Conservation (phyloP, 2,329 filamentous ascomycete genomes). For the Pestalotiopsis fici region DNA sequence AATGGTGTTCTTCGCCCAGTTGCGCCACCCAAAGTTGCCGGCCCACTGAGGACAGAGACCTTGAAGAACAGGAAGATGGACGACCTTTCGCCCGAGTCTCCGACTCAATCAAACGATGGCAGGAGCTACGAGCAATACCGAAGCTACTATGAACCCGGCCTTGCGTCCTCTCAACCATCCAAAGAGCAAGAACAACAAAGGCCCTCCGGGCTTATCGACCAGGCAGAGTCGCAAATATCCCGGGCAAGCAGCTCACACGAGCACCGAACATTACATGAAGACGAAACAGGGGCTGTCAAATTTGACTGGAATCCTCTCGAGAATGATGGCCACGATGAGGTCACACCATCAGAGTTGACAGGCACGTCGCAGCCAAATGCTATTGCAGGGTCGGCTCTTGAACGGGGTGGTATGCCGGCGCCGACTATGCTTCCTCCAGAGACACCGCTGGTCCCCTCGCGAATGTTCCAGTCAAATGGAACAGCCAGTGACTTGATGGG, state of each 20-base stretch:
- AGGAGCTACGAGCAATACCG: slow-evolving; percentile 54
- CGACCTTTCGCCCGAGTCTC: slow-evolving; percentile 44
- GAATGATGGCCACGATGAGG: neutral
- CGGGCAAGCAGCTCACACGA: slow-evolving; percentile 23
- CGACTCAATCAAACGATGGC: slow-evolving; percentile 57
- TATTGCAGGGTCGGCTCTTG: neutral
- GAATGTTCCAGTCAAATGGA: slow-evolving; percentile 37
- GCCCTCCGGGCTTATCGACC: slow-evolving; percentile 12
- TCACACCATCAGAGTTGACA: neutral
- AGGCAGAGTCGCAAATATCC: slow-evolving; percentile 19
- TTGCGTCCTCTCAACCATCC: slow-evolving; percentile 16
- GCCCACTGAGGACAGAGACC: slow-evolving; percentile 16
- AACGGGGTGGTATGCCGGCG: slow-evolving; percentile 5
- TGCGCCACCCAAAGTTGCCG: neutral
- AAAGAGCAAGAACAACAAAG: slow-evolving; percentile 25
- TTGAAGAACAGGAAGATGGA: slow-evolving; percentile 47
- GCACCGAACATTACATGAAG: slow-evolving; percentile 40
- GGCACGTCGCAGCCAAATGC: neutral
- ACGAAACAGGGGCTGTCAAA: slow-evolving; percentile 46
- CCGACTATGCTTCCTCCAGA: slow-evolving; percentile 37
- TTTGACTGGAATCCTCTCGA: slow-evolving; percentile 13
- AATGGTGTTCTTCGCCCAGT: slow-evolving; percentile 16
- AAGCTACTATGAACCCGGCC: slow-evolving; percentile 14
- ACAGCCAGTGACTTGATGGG: slow-evolving; percentile 34
- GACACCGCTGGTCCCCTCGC: slow-evolving; percentile 50